These are phyloP conservation scores for Pueraria montana DNA, from an alignment of 306 rosid genomes.

Conservation along the genomic window DNA sequence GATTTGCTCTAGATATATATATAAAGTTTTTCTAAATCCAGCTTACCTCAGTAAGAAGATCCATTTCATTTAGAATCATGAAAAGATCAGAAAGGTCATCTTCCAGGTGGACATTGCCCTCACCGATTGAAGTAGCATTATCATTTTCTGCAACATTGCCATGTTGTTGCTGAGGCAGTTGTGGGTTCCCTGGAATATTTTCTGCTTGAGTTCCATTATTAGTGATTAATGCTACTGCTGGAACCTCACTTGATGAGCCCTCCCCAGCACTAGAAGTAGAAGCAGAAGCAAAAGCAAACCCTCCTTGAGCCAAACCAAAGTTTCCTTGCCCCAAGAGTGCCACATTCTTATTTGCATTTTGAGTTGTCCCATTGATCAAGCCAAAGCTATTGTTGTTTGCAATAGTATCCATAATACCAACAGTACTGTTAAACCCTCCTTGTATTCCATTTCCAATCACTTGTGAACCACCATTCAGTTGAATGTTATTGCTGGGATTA, in stretches of 20 bases:
- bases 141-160: conserved; percentile 21
- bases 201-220: conserved; percentile 10
- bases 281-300: background rate
- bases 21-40: background rate
- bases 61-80: background rate
- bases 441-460: background rate
- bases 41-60: conserved; percentile 41
- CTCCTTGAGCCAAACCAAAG: conserved; percentile 30
- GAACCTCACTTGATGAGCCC: background rate
- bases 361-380: background rate
- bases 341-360: conserved; percentile 8
- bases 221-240: background rate
- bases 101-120: background rate
- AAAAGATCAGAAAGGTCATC: conserved; percentile 18
- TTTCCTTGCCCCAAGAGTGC: conserved; percentile 1
- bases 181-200: conserved; percentile 1
- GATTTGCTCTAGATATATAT: background rate
- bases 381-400: background rate
- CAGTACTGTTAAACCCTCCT: background rate
- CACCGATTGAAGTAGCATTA: background rate
- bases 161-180: conserved; percentile 13
- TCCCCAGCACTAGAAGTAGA: background rate
- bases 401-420: background rate
- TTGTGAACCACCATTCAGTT: conserved; percentile 39
- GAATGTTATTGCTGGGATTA: conserved; percentile 2